Conservation (phyloP, 1,139 yeast species). For the Lodderomyces oxycetoniae region DNA sequence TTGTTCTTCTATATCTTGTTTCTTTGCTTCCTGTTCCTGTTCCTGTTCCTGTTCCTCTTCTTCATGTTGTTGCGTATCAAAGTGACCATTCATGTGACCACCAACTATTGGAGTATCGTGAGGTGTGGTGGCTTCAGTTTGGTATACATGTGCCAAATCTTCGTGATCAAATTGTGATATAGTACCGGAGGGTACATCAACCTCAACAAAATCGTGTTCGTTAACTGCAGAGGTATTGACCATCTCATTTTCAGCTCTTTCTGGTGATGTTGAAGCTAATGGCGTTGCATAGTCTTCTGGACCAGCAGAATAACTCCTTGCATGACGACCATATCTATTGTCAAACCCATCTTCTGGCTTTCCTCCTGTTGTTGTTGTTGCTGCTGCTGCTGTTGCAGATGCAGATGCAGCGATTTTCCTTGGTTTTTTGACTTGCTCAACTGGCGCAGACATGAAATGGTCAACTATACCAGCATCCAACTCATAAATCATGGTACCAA, state of each 20-base stretch:
- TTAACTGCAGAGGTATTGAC: background rate
- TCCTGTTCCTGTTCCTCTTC: conserved; percentile 8
- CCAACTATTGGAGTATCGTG: conserved; percentile 4
- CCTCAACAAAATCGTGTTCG: conserved; percentile 23
- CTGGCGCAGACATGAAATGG: conserved; percentile 22
- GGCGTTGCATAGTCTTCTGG: conserved; percentile 45
- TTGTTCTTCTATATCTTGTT: conserved; percentile 9
- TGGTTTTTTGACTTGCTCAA: conserved; percentile 5
- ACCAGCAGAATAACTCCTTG: conserved; percentile 38
- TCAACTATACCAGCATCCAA: conserved; percentile 47
- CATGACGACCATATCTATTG: conserved; percentile 27
- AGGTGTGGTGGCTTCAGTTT: conserved; percentile 1
- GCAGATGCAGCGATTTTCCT: conserved; percentile 15
- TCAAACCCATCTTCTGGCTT: background rate
- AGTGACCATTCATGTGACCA: conserved; percentile 5
- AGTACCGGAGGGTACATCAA: conserved; percentile 24
- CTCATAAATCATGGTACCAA: conserved; percentile 59
- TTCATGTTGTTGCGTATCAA: background rate
- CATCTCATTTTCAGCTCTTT: conserved; percentile 14
- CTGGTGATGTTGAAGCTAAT: conserved; percentile 30
- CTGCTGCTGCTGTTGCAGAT: conserved; percentile 4
- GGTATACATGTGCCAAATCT: conserved; percentile 8
- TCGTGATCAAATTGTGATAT: conserved; percentile 16
- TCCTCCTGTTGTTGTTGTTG: no score
- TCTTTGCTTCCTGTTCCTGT: conserved; percentile 10